Evolutionary conservation across 257 asterid genomes (phyloP), one percentile per base, ranked within the genome.

Genomic region (Salvia hispanica): DNA sequence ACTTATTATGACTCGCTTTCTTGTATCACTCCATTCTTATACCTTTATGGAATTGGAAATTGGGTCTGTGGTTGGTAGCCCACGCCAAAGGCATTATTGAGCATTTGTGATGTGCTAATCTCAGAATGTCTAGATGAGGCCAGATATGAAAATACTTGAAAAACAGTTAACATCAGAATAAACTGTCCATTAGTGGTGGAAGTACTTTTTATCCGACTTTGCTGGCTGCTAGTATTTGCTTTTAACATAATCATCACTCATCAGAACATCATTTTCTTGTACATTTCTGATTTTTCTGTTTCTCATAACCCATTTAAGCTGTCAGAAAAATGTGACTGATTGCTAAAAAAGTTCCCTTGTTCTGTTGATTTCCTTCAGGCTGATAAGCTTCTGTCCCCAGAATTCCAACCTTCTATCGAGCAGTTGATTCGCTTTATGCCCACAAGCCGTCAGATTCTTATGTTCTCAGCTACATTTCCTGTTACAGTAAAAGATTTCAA

Each of bases 381-480:
- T 62, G 97, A 88, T 78, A 91, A 88, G 85, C 97, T 91, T 75
- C 77, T 91, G 67, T 86, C 97, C 0, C 97, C 97, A 4, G 97
- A 91, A 83, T 91, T 91, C 74, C 95, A 86, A 69, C 97, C 97
- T 62, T 88, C 97, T 39, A 76, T 91, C 8, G 87, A 82, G 86
- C 92, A 88, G 73, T 80, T 91, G 67, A 86, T 91, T 72, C 80
- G 79, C 63, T 91, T 84, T 79, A 28, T 83, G 76, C 91, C 95
- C 47, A 63, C 79, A 76, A 80, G 76, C 77, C 91, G 97, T 65
- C 97, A 91, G 79, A 85, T 91, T 28, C 90, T 91, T 66, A 88
- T 91, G 97, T 91, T 81, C 80, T 90, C 97, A 64, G 97, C 97
- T 56, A 90, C 95, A 57, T 90, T 88, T 74, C 97, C 94, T 72